Percentiles rank a stretch among this genome's conserved stretches.
Evolutionary conservation across 768 basidiomycete species (phyloP).

Genomic region (Auriscalpium vulgare): DNA sequence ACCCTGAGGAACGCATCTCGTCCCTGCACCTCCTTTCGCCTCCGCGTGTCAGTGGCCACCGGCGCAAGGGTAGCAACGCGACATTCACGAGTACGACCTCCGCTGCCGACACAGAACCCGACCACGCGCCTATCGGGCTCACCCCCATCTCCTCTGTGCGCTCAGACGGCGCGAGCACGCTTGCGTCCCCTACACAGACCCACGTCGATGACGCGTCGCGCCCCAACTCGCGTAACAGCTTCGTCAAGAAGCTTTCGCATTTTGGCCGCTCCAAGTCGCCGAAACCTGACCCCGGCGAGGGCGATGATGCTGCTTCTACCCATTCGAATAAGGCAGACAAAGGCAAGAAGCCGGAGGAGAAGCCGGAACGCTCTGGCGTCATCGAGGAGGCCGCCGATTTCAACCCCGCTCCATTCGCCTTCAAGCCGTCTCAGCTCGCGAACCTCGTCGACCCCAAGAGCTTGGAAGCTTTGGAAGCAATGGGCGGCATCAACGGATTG

Average conservation of each 20-base stretch:
- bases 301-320: not conserved
- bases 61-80: conserved; percentile 50
- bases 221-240: conserved; percentile 19
- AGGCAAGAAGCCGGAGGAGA: conserved; percentile 7
- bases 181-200: conserved; percentile 30
- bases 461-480: conserved; percentile 47
- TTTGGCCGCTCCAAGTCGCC: conserved; percentile 12
- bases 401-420: conserved; percentile 65
- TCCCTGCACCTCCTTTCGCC: conserved; percentile 45
- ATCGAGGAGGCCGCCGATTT: conserved; percentile 35
- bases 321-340: conserved; percentile 17
- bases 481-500: conserved; percentile 68
- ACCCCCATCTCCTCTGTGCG: conserved; percentile 18
- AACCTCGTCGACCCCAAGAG: conserved; percentile 87
- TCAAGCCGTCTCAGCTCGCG: conserved; percentile 71
- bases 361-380: conserved; percentile 20
- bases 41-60: conserved; percentile 30
- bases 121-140: conserved; percentile 13
- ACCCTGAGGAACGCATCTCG: conserved; percentile 48
- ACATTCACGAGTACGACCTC: conserved; percentile 40
- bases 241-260: conserved; percentile 6
- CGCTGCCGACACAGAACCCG: conserved; percentile 34
- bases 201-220: conserved; percentile 32
- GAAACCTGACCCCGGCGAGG: conserved; percentile 8
- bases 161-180: conserved; percentile 25